phyloP scores from a whole-genome alignment of 2,329 filamentous ascomycete species.

The Alternaria solani region DNA sequence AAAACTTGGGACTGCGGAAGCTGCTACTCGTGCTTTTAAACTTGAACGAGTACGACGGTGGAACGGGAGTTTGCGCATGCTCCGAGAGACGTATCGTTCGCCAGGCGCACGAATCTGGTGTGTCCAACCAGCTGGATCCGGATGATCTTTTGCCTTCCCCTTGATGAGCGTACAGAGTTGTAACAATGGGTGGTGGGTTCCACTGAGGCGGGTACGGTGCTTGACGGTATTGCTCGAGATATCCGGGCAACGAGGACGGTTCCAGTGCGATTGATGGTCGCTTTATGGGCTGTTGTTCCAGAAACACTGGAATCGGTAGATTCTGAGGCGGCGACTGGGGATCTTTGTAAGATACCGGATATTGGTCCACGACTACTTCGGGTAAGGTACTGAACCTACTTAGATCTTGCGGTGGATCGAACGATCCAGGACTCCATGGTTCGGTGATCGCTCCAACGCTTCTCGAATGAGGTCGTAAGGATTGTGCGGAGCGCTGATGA shows the following conservation, averaged over 20 bases:
- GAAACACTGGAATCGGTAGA: conserved; percentile 21
- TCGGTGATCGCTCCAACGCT: conserved; percentile 23
- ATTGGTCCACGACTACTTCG: conserved; percentile 19
- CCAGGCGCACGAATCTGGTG: conserved; percentile 33
- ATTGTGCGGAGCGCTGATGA: conserved; percentile 9
- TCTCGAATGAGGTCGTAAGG: conserved; percentile 14
- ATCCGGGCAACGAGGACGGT: conserved; percentile 25
- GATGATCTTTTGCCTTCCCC: conserved; percentile 9
- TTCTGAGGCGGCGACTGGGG: conserved; percentile 13
- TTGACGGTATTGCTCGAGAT: conserved; percentile 41
- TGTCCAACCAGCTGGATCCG: conserved; percentile 38
- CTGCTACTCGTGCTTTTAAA: conserved; percentile 37
- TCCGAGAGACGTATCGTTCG: conserved; percentile 28
- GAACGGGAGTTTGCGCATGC: conserved; percentile 16
- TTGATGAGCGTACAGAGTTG: conserved; percentile 34
- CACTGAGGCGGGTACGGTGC: conserved; percentile 46
- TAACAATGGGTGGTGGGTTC: conserved; percentile 29
- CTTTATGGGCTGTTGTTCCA: conserved; percentile 7
- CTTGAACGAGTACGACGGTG: conserved; percentile 31
- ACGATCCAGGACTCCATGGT: conserved; percentile 29
- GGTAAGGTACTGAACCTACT: conserved; percentile 23
- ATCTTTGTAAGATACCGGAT: conserved; percentile 8
- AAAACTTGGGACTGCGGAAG: conserved; percentile 35
- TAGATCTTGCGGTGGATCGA: conserved; percentile 10
- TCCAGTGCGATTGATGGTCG: conserved; percentile 15